A percentile compares a stretch with the other conserved stretches of the same genome.
Evolutionary conservation across 2,329 filamentous ascomycete genomes (phyloP).

Genomic region (Penicillium griseofulvum): DNA sequence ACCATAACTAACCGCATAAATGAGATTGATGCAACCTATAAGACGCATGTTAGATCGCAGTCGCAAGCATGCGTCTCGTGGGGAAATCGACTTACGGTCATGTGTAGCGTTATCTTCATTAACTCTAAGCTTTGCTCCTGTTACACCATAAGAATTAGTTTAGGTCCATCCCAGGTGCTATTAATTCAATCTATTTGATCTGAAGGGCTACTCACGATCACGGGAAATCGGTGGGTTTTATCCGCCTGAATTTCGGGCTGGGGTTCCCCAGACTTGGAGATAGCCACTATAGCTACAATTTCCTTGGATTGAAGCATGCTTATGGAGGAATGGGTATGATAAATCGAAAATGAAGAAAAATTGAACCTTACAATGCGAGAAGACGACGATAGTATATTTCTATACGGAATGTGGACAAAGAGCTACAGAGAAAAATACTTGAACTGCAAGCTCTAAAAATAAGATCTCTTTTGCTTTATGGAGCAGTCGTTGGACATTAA

Average conservation of each 20-base stretch:
- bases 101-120: conserved; percentile 49
- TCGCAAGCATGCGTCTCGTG: neutral
- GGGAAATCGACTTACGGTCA: conserved; percentile 38
- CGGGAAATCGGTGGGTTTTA: neutral
- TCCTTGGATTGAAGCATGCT: neutral
- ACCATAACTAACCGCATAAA: neutral
- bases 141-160: neutral
- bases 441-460: neutral
- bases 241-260: neutral
- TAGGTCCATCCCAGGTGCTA: too few relatives aligned
- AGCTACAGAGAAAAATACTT: neutral
- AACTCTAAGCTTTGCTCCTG: conserved; percentile 48
- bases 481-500: neutral
- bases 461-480: neutral
- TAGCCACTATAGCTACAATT: neutral
- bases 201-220: neutral
- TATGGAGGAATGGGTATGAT: too few relatives aligned
- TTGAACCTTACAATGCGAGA: neutral
- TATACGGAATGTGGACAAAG: neutral
- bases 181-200: neutral
- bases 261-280: neutral
- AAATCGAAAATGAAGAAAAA: neutral
- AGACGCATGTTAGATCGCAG: neutral
- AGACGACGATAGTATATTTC: neutral
- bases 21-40: neutral